Base-by-base conservation (phyloP, 495 filamentous ascomycete genomes). In the Penicillium subrubescens region DNA sequence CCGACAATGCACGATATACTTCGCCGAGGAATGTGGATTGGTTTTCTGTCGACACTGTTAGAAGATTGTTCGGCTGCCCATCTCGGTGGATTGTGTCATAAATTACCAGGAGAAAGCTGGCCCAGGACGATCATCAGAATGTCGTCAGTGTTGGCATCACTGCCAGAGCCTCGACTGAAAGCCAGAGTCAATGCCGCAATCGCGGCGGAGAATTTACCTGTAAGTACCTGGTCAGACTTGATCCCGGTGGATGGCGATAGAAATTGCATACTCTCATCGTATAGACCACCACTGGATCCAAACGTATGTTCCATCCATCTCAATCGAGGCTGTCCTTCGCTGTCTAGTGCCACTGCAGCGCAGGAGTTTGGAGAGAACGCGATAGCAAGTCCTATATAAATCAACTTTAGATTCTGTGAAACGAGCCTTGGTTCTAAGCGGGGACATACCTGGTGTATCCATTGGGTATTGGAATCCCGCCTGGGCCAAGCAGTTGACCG, bases 311-410 rank as follows among this genome's bases (percentile, higher is more conserved):
- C 83, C 75, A 94, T 83, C 14, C 76, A 76, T 57, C 84, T 84
- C 76, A 93, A 82, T 66, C 87, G 86, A 21, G 89, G 73, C 34
- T 85, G 82, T 5, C 87, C 86, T 55, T 92, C 89, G 59, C 87
- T 82, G 60, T 89, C 85, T 31, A 93, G 78, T 54, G 82, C 81
- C 0, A 86, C 86, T 27, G 88, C 81, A 37, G 88, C 86, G 67
- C 88, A 92, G 43, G 86, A 84, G 58, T 89, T 93, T 0, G 92
- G 90, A 8, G 91, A 95, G 59, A 93, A 85, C 17, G 88, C 86
- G 39, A 87, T 84, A 57, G 91, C 81, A 21, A 91, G 77, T 64
- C 84, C 89, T 90, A 46, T 46, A 29, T 12, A 21, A 17, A 12
- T 63, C n/a, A 66, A 35, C 25, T 41, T 52, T 14, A 11, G 17